Evolutionary conservation across 345 rosid genomes (phyloP), one percentile per base, ranked within the genome.

Genomic region (Melastoma malabathricum): DNA sequence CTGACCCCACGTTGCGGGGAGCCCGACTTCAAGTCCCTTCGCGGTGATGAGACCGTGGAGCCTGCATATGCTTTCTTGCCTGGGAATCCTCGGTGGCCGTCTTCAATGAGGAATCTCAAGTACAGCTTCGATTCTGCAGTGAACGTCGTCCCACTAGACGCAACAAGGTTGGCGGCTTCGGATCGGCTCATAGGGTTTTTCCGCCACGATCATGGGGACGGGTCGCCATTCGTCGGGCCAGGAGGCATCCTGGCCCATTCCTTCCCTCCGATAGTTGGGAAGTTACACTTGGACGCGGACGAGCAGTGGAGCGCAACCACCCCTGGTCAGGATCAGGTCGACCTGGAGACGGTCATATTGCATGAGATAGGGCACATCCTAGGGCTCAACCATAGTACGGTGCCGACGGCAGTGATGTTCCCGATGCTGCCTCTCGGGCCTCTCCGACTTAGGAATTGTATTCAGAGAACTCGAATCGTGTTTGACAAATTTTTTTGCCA

Each of bases 301-400:
- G 77, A 52, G 47, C 17, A 5, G 1, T 68, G 70, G 58, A 68
- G 62, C 18, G 18, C 18, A n/a, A n/a, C n/a, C 2, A 51, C 5
- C 10, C 59, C 60, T 0, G 9, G 20, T 15, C 0, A 0, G 0
- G 1, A 46, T 3, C 61, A 64, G 13, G 0, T 41, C 0, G 68
- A 72, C 56, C 29, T 65, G 47, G 61, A 59, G 53, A 51, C 71
- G 5, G 47, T 68, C 0, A 52, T 59, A 1, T 10, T 68, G n/a
- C 73, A 68, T 50, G 76, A 72, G 49, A 51, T 68, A 1, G 68
- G 76, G 13, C 76, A 64, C 27, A 0, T 47, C 8, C 48, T 68
- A 1, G 68, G 70, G 6, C 73, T 68, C 6, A 48, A 10, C 5
- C 73, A 68, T 47, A 54, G 62, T 43, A 5, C 0, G 6, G 57